Percentiles rank a stretch among this genome's conserved stretches.
Conservation (phyloP, 768 basidiomycete species). For the Rhizopogon vinicolor region DNA sequence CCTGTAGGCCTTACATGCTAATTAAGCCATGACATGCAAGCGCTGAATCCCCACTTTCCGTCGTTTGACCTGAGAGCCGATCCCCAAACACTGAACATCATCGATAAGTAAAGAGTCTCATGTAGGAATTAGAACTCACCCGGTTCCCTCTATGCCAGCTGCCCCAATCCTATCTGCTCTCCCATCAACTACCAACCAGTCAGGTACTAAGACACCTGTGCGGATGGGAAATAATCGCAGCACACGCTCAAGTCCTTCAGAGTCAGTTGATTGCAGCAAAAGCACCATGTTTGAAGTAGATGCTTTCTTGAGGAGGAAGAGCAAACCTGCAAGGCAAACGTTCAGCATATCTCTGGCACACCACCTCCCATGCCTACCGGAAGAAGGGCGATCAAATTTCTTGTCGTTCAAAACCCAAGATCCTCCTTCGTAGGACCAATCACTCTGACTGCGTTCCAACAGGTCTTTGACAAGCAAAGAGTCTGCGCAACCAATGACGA, state of each 20-base stretch:
- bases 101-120: slow-evolving; percentile 4
- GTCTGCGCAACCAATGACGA: slow-evolving; percentile 48
- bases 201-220: slow-evolving; percentile 72
- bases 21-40: slow-evolving; percentile 45
- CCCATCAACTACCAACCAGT: slow-evolving; percentile 66
- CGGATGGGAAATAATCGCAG: slow-evolving; percentile 77
- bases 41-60: slow-evolving; percentile 41
- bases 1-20: slow-evolving; percentile 28
- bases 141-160: slow-evolving; percentile 72
- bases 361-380: slow-evolving; percentile 8
- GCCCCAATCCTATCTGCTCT: slow-evolving; percentile 56
- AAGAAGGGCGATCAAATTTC: slow-evolving; percentile 17
- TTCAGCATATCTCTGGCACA: slow-evolving; percentile 2
- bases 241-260: slow-evolving; percentile 58
- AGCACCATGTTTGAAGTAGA: slow-evolving; percentile 33
- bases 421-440: slow-evolving; percentile 17
- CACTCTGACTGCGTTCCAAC: slow-evolving; percentile 19
- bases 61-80: slow-evolving; percentile 7
- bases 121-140: slow-evolving; percentile 41
- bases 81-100: slow-evolving; percentile 26
- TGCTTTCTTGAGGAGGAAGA: slow-evolving; percentile 34
- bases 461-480: slow-evolving; percentile 28
- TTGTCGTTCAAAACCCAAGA: slow-evolving; percentile 9
- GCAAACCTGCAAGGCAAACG: slow-evolving; percentile 32
- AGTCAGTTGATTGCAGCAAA: slow-evolving; percentile 58